Base-by-base conservation (phyloP, 2,329 filamentous ascomycete genomes). In the Alternaria infectoria region DNA sequence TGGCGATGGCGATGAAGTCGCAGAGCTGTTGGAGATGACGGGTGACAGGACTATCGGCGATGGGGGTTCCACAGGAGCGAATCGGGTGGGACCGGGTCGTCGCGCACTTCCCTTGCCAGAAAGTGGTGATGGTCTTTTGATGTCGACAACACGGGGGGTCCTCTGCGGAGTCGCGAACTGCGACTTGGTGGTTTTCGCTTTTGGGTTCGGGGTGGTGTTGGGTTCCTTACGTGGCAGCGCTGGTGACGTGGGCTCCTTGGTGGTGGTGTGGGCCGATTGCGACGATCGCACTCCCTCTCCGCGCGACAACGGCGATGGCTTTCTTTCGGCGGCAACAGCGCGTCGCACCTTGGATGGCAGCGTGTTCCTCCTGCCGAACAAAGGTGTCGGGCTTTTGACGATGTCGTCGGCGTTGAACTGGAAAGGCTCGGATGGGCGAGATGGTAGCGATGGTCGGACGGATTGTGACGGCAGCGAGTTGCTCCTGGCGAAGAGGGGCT, bases 401-500 rank as follows among this genome's bases (percentile, higher is more conserved):
- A 56, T 56, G 43, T 56, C 44, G 26, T 56, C 54, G 6, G 54
- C 17, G 19, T 47, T 56, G 54, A 56, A 56, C 25, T 56, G 54
- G 17, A 56, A 56, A n/a, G 54, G 54, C 17, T 57, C 45, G 28
- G 55, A 62, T 23, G 65, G 60, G 1, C 54, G 58, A 19, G 25
- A 46, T 11, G 43, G 57, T 30, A 59, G 59, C 46, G 52, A 46
- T 32, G 46, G 59, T 61, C 65, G 66, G 21, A 30, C 47, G 17
- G 59, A 64, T 57, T 57, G 50, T 21, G 72, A 66, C 12, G 69
- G 70, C 11, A 66, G 49, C 12, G 65, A 62, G 45, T 55, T 70
- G 25, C 64, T 62, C 45, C 63, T 70, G 67, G 67, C 73, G 67
- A 74, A 77, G 5, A 77, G 66, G 13, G 75, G 74, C 26, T 62